These are phyloP conservation scores for Solanum sitiens DNA, from an alignment of 257 asterid genomes.

Conservation along the genomic window DNA sequence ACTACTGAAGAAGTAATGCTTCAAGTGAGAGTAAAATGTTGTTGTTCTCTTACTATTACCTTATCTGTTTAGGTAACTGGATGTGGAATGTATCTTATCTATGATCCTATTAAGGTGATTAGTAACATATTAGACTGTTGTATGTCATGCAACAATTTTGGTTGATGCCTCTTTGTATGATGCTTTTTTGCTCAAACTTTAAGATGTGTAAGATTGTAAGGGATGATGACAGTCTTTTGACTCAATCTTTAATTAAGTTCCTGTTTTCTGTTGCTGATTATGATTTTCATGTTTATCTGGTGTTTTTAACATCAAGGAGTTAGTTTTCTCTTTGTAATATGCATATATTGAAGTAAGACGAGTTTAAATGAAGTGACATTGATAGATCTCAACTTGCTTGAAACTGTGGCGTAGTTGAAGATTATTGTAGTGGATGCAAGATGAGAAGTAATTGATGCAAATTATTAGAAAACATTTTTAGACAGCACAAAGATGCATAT, in stretches of 20 bases:
- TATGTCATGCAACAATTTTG: slow-evolving; percentile 2
- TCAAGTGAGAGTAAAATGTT: background rate
- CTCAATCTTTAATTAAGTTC: background rate
- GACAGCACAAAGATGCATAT: background rate
- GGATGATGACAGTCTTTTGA: background rate
- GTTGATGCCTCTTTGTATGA: background rate
- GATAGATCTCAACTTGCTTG: background rate
- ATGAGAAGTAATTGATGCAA: background rate
- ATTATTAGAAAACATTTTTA: background rate
- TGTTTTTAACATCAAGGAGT: background rate
- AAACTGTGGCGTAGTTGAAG: background rate
- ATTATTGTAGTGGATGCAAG: background rate
- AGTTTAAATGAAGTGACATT: background rate
- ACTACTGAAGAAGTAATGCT: slow-evolving; percentile 24
- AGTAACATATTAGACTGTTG: background rate
- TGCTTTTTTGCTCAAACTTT: background rate
- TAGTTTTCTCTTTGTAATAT: background rate
- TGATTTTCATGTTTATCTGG: background rate
- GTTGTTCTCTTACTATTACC: slow-evolving; percentile 1
- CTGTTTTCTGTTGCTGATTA: background rate
- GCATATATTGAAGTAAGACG: background rate
- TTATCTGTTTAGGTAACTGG: background rate
- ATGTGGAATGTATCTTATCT: background rate
- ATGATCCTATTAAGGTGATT: background rate
- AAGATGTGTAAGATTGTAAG: background rate